These are phyloP conservation scores for Zymoseptoria crescenta DNA, from an alignment of 2,329 filamentous ascomycete species.

Conservation along the genomic window DNA sequence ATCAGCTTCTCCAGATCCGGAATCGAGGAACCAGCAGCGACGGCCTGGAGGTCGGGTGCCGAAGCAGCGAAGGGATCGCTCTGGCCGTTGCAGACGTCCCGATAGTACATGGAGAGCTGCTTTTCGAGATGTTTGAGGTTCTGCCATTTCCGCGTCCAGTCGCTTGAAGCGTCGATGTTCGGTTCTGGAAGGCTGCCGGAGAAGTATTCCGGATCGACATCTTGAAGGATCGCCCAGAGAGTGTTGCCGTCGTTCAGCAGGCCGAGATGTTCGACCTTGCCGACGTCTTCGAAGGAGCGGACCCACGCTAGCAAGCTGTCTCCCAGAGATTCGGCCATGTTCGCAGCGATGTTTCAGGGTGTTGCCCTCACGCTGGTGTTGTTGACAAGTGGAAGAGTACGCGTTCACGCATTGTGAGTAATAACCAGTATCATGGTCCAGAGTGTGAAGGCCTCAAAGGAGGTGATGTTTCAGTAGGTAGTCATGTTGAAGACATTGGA, in stretches of 20 bases:
- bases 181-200: conserved; percentile 40
- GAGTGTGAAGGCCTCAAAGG: not conserved
- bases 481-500: not conserved
- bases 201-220: conserved; percentile 44
- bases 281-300: conserved; percentile 36
- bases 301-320: conserved; percentile 32
- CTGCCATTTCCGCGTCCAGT: conserved; percentile 47
- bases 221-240: conserved; percentile 42
- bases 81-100: conserved; percentile 36
- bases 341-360: conserved; percentile 2
- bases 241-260: conserved; percentile 41
- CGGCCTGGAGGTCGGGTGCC: conserved; percentile 45
- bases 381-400: not conserved
- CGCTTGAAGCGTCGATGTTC: conserved; percentile 35
- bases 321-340: conserved; percentile 19
- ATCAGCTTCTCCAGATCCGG: conserved; percentile 35
- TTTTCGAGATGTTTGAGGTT: conserved; percentile 46
- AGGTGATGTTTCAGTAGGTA: not conserved
- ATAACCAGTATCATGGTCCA: not conserved
- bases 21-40: conserved; percentile 38
- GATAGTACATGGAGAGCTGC: conserved; percentile 41
- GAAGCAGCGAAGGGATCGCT: conserved; percentile 28
- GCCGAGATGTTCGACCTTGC: conserved; percentile 32
- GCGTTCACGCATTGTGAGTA: not conserved
- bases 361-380: not conserved